A percentile compares a stretch with the other conserved stretches of the same genome.
phyloP scores from a whole-genome alignment of 176 grass and related monocot genomes.

The Phragmites australis region DNA sequence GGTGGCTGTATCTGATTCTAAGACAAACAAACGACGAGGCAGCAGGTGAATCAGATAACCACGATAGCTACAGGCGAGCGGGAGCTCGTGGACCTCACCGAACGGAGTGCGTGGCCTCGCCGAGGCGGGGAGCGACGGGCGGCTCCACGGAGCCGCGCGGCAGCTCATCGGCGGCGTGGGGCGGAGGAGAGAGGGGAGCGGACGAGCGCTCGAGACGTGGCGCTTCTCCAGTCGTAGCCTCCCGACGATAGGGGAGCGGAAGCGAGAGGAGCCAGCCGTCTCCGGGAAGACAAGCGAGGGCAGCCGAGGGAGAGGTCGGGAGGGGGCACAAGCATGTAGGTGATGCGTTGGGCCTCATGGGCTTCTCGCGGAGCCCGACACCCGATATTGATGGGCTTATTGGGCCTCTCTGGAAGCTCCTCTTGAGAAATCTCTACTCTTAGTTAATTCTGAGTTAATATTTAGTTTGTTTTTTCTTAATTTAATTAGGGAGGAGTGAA shows the following conservation, averaged over 20 bases:
- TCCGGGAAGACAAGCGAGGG: not conserved
- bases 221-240: conserved; percentile 13
- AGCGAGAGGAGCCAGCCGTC: conserved; percentile 7
- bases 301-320: too few relatives aligned
- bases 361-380: not conserved
- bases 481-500: too few relatives aligned
- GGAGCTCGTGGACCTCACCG: conserved; percentile 27
- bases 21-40: too few relatives aligned
- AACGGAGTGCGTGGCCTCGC: conserved; percentile 24
- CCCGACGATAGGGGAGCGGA: conserved; percentile 17
- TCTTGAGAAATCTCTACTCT: too few relatives aligned
- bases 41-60: conserved; percentile 8
- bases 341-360: not conserved
- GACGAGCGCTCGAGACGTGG: conserved; percentile 23
- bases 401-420: too few relatives aligned
- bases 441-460: too few relatives aligned
- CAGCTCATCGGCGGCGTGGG: conserved; percentile 46
- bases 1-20: too few relatives aligned
- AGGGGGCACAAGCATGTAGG: too few relatives aligned
- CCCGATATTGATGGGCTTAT: not conserved
- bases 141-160: conserved; percentile 39
- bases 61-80: not conserved
- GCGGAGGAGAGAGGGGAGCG: not conserved
- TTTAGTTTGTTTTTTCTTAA: too few relatives aligned
- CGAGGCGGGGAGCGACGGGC: conserved; percentile 23